Evolutionary conservation across 352 stramenopile genomes (phyloP), one percentile per base, ranked within the genome.

Genomic region (Vaucheria bursata): DNA sequence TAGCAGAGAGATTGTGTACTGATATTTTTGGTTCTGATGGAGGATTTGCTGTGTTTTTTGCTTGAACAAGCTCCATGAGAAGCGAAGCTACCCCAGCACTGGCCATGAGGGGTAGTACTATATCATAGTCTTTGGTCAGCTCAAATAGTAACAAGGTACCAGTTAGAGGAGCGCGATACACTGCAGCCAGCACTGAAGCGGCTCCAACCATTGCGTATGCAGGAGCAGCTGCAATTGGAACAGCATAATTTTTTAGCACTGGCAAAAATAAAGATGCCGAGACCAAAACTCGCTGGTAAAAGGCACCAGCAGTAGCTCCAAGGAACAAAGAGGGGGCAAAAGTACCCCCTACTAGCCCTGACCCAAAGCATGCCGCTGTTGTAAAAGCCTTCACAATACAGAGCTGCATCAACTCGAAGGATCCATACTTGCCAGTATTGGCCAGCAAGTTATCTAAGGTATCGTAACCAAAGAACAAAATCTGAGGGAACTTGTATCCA

Each of bases 391-490:
- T 78, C 4, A 75, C 70, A 29, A 82, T 73, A 67, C 77, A 82
- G 25, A 82, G 73, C 34, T 68, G 73, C 70, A 49, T 37, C 18
- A 82, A 73, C 71, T 79, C 37, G 12, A 45, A 7, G 39, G 77
- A n/a, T 38, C 70, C 52, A 67, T 82, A 82, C 1, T 38, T 52
- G 0, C 69, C 71, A 1, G 77, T 82, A 67, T 82, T 82, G 18
- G 71, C 71, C 0, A 82, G 77, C 32, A 82, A 67, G 32, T 70
- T 82, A 76, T 93, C 91, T 0, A 92, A 80, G 52, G 89, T 92
- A 49, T 91, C 89, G 71, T 93, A 93, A 8, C 89, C 89, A 83
- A 92, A 91, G 80, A 93, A 93, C 0, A 93, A 73, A 66, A 91
- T 73, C 85, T 91, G 87, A 38, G 88, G 88, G 68, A 87, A 88